These are phyloP conservation scores for Pseudoneurospora amorphoporcata DNA, from an alignment of 495 filamentous ascomycete genomes.

Conservation along the genomic window DNA sequence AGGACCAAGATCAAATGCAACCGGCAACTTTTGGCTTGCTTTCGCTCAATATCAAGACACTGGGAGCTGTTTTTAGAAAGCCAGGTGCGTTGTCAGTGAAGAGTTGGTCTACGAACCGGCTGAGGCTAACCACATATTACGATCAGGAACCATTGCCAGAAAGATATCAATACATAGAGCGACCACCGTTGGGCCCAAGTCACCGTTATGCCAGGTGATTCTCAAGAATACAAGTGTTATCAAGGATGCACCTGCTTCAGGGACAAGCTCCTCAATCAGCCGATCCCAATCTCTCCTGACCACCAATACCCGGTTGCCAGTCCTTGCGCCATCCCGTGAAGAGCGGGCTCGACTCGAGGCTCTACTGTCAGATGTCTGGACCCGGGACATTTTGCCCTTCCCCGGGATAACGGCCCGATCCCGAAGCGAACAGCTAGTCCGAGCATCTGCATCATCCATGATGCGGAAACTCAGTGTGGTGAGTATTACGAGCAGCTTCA, in stretches of 20 bases:
- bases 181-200: slow-evolving; percentile 53
- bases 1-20: slow-evolving; percentile 35
- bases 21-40: slow-evolving; percentile 47
- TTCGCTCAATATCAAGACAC: slow-evolving; percentile 56
- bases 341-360: slow-evolving; percentile 72
- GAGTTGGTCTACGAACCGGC: not conserved
- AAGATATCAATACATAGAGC: slow-evolving; percentile 74
- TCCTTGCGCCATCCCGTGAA: slow-evolving; percentile 55
- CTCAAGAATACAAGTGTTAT: slow-evolving; percentile 79
- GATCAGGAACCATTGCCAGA: slow-evolving; percentile 54
- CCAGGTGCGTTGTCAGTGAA: slow-evolving; percentile 32
- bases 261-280: slow-evolving; percentile 42
- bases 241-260: slow-evolving; percentile 36
- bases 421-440: slow-evolving; percentile 53
- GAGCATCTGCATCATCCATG: slow-evolving; percentile 62
- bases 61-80: slow-evolving; percentile 63
- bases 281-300: slow-evolving; percentile 63
- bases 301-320: slow-evolving; percentile 48
- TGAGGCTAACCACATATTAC: slow-evolving; percentile 4
- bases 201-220: slow-evolving; percentile 60
- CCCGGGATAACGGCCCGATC: slow-evolving; percentile 67
- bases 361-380: slow-evolving; percentile 71
- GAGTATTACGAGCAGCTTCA: slow-evolving; percentile 54
- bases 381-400: slow-evolving; percentile 68
- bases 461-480: slow-evolving; percentile 77